A percentile compares a stretch with the other conserved stretches of the same genome.
Conservation (phyloP, 1,284 basidiomycete genomes). For the Exobasidium cylindrosporum region DNA sequence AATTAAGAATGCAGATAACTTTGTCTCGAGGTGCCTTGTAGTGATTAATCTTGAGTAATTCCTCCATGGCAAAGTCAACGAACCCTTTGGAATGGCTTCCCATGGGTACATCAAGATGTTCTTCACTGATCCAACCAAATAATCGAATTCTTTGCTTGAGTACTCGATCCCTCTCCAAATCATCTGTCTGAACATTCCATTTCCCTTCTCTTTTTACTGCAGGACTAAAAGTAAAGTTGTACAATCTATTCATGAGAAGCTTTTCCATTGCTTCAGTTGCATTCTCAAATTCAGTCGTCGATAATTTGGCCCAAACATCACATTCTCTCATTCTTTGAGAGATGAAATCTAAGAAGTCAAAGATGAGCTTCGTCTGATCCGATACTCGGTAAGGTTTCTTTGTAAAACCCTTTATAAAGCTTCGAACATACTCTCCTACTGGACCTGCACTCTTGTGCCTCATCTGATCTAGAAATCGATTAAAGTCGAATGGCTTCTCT, state of each 20-base stretch:
- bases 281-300: constrained; percentile 85
- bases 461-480: constrained; percentile 55
- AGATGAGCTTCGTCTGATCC: constrained; percentile 54
- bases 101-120: constrained; percentile 70
- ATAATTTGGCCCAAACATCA: constrained; percentile 48
- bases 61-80: constrained; percentile 85
- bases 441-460: constrained; percentile 48
- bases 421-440: constrained; percentile 51
- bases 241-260: constrained; percentile 95
- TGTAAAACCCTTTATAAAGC: constrained; percentile 53
- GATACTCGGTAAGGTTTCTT: constrained; percentile 52
- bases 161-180: constrained; percentile 88
- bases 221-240: constrained; percentile 58
- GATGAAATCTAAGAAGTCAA: constrained; percentile 55
- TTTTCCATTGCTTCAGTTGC: constrained; percentile 99
- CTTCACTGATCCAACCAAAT: constrained; percentile 84
- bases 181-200: constrained; percentile 68
- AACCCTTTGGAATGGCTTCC: constrained; percentile 67
- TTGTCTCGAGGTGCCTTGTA: constrained; percentile 98
- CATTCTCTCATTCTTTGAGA: constrained; percentile 46
- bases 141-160: constrained; percentile 84
- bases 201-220: constrained; percentile 49
- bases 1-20: constrained; percentile 93
- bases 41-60: constrained; percentile 88
- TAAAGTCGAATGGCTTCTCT: constrained; percentile 53